A percentile compares a stretch with the other conserved stretches of the same genome.
These are phyloP conservation scores for Gloeostereum incarnatum DNA, from an alignment of 768 basidiomycete species.

Conservation along the genomic window DNA sequence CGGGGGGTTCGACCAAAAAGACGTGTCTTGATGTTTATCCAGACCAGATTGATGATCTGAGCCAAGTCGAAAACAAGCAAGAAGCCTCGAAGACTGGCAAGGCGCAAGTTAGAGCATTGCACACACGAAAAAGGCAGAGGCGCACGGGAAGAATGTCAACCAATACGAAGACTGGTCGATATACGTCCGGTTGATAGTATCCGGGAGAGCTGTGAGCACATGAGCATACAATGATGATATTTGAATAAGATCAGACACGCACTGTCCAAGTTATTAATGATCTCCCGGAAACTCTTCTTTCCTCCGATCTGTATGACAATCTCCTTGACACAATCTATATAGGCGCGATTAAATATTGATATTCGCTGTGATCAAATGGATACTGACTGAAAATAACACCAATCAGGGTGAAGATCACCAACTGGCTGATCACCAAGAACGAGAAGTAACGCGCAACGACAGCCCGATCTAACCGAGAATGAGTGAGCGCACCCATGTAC, in stretches of 20 bases:
- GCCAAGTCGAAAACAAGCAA: slow-evolving; percentile 92
- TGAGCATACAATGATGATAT: background rate
- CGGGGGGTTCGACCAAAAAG: slow-evolving; percentile 84
- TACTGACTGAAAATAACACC: slow-evolving; percentile 81
- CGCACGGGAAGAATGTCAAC: slow-evolving; percentile 92
- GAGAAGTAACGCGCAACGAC: slow-evolving; percentile 90
- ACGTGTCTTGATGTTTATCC: slow-evolving; percentile 78
- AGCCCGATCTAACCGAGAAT: slow-evolving; percentile 78
- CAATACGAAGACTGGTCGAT: slow-evolving; percentile 88
- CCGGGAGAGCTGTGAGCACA: slow-evolving; percentile 46
- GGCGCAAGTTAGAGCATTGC: background rate
- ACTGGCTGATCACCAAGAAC: slow-evolving; percentile 89
- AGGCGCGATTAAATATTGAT: background rate
- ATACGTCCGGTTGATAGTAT: slow-evolving; percentile 76
- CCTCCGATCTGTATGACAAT: slow-evolving; percentile 35
- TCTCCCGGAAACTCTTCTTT: slow-evolving; percentile 35
- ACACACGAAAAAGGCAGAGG: slow-evolving; percentile 10
- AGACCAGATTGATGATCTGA: slow-evolving; percentile 85
- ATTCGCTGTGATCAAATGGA: background rate
- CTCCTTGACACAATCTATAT: slow-evolving; percentile 30
- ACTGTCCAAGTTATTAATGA: slow-evolving; percentile 37
- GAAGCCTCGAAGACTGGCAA: slow-evolving; percentile 79
- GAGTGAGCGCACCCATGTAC: slow-evolving; percentile 54
- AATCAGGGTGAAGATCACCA: slow-evolving; percentile 90
- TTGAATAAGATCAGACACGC: slow-evolving; percentile 12